Percentiles rank a stretch among this genome's conserved stretches.
phyloP scores from a whole-genome alignment of 225 moss, liverwort and hornwort species.

The Anthoceros angustus region DNA sequence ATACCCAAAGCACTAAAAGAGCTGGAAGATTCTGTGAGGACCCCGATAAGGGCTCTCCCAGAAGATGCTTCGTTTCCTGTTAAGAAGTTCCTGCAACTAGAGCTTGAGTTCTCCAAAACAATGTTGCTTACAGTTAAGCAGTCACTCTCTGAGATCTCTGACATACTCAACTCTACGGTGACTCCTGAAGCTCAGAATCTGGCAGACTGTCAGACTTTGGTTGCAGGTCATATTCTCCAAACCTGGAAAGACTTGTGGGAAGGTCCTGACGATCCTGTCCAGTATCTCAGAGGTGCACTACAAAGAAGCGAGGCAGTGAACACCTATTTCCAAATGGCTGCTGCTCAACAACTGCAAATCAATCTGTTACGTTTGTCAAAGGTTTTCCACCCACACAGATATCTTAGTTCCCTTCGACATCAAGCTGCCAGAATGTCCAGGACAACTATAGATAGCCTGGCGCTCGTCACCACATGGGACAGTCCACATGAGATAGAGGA shows the following conservation, averaged over 20 bases:
- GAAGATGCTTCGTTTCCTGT: slow-evolving; percentile 15
- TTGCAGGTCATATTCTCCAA: slow-evolving; percentile 14
- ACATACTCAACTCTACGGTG: slow-evolving; percentile 1
- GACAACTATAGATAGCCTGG: slow-evolving; percentile 12
- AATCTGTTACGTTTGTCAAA: slow-evolving; percentile 9
- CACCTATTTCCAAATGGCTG: slow-evolving; percentile 7
- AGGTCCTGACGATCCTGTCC: slow-evolving; percentile 13
- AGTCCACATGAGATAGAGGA: background rate
- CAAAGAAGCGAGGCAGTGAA: slow-evolving; percentile 10
- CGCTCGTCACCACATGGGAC: slow-evolving; percentile 15
- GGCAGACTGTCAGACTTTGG: slow-evolving; percentile 13
- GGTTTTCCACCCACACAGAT: slow-evolving; percentile 16
- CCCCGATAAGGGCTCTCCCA: background rate
- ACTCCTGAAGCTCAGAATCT: slow-evolving; percentile 5
- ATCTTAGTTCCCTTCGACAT: slow-evolving; percentile 14
- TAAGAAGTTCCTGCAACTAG: slow-evolving; percentile 11
- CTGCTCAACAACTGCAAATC: background rate
- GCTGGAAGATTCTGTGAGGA: slow-evolving; percentile 7
- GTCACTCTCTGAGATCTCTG: slow-evolving; percentile 6
- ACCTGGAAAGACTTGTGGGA: slow-evolving; percentile 18
- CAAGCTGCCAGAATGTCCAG: slow-evolving; percentile 12
- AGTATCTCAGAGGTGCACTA: slow-evolving; percentile 13
- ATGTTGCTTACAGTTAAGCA: slow-evolving; percentile 7
- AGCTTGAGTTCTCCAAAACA: slow-evolving; percentile 15
- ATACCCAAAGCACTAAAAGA: slow-evolving; percentile 1